Evolutionary conservation across 2,329 filamentous ascomycete genomes (phyloP).

Genomic region (Hypoxylon sp.): DNA sequence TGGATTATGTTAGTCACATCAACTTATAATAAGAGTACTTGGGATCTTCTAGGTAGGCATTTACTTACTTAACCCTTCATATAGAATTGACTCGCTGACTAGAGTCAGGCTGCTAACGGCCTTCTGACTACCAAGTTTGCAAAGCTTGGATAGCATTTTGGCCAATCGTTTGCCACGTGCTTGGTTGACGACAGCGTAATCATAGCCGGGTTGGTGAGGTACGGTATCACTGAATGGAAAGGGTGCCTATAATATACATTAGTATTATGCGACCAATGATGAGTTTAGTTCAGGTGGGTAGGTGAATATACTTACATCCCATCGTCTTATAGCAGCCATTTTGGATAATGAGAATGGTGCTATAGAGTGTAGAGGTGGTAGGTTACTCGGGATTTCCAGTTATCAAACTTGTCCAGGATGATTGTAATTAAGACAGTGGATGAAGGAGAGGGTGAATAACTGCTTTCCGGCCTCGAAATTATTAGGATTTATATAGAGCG

Average conservation of each 20-base stretch:
- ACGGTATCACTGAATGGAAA: not conserved
- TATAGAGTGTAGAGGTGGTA: no score
- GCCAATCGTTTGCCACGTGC: not conserved
- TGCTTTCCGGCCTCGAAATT: no score
- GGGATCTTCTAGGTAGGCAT: not conserved
- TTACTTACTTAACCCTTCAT: not conserved
- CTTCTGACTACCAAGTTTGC: not conserved
- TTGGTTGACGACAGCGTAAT: not conserved
- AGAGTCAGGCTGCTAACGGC: not conserved
- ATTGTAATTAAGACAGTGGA: not conserved
- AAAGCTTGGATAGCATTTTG: not conserved
- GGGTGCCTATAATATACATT: not conserved
- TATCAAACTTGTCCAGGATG: no score
- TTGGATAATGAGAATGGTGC: no score
- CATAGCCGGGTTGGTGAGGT: not conserved
- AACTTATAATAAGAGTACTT: not conserved
- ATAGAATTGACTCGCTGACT: not conserved
- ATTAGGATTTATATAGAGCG: no score
- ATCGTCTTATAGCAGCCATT: no score
- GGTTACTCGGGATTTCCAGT: no score
- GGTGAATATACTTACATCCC: no score
- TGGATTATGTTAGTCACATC: not conserved
- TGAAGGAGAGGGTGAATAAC: no score
- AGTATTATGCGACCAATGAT: no score
- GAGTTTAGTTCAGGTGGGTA: no score